Evolutionary conservation across 257 asterid species (phyloP).

Genomic region (Osmanthus fragrans): DNA sequence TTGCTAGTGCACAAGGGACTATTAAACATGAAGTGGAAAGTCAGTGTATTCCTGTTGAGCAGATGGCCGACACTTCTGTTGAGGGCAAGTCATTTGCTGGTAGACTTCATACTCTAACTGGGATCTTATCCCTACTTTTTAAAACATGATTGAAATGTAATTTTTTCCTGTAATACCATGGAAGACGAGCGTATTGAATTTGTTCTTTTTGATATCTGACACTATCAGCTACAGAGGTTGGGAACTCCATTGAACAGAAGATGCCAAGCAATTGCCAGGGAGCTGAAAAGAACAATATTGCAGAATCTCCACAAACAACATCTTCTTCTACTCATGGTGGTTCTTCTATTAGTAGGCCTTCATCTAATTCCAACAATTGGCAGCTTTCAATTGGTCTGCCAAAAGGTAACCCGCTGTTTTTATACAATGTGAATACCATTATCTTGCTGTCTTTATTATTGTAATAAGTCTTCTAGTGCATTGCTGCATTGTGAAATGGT

Average conservation of each 20-base stretch:
- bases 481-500: background rate
- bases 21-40: slow-evolving; percentile 38
- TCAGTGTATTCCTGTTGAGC: slow-evolving; percentile 32
- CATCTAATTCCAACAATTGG: slow-evolving; percentile 69
- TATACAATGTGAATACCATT: background rate
- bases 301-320: slow-evolving; percentile 45
- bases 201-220: slow-evolving; percentile 27
- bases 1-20: slow-evolving; percentile 40
- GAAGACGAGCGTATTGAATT: slow-evolving; percentile 18
- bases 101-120: slow-evolving; percentile 35
- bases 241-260: slow-evolving; percentile 36
- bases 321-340: slow-evolving; percentile 40
- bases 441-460: background rate
- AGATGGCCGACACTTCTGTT: slow-evolving; percentile 33
- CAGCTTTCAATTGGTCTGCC: slow-evolving; percentile 61
- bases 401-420: slow-evolving; percentile 50
- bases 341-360: slow-evolving; percentile 66
- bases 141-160: background rate
- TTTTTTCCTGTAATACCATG: slow-evolving; percentile 14
- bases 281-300: slow-evolving; percentile 55
- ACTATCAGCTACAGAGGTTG: slow-evolving; percentile 41
- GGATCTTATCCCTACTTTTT: slow-evolving; percentile 10
- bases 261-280: slow-evolving; percentile 44
- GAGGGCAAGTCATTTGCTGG: slow-evolving; percentile 44
- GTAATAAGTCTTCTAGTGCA: background rate